These are phyloP conservation scores for Pythium vanterpoolii DNA, from an alignment of 352 stramenopile species.

Conservation along the genomic window DNA sequence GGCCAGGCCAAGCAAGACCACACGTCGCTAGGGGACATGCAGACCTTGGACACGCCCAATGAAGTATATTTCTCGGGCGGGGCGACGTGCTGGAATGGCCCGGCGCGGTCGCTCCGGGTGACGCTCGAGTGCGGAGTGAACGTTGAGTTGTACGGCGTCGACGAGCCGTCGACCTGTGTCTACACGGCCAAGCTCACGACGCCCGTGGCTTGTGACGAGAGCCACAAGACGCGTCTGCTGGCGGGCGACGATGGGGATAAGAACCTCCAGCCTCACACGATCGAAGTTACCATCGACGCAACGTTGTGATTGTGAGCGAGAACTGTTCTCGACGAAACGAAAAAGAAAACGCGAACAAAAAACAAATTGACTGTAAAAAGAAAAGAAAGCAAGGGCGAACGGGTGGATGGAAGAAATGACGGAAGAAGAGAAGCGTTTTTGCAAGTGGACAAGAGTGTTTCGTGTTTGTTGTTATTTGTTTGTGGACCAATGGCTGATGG, in stretches of 20 bases:
- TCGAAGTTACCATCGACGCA: constrained; percentile 61
- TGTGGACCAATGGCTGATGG: too few relatives aligned
- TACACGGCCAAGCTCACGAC: constrained; percentile 82
- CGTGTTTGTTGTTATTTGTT: too few relatives aligned
- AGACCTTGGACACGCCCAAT: constrained; percentile 28
- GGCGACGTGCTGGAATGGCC: constrained; percentile 87
- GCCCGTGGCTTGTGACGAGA: constrained; percentile 59
- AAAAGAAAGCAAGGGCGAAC: constrained; percentile 12
- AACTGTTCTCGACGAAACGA: background rate
- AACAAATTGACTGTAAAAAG: background rate
- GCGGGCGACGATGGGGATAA: constrained; percentile 4
- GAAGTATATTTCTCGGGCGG: constrained; percentile 64
- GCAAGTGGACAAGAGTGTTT: too few relatives aligned
- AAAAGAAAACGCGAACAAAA: background rate
- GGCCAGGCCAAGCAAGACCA: constrained; percentile 76
- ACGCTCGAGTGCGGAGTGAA: constrained; percentile 62
- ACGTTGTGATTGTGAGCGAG: constrained; percentile 31
- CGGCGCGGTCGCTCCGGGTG: constrained; percentile 73
- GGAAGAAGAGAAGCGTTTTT: too few relatives aligned
- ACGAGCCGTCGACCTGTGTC: constrained; percentile 85
- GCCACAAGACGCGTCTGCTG: constrained; percentile 15
- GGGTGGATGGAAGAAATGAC: too few relatives aligned
- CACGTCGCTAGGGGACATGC: constrained; percentile 73
- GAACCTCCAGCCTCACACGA: constrained; percentile 39
- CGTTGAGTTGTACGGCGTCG: constrained; percentile 62